phyloP scores from a whole-genome alignment of 164 flowering plant genomes.

The Akebia trifoliata region DNA sequence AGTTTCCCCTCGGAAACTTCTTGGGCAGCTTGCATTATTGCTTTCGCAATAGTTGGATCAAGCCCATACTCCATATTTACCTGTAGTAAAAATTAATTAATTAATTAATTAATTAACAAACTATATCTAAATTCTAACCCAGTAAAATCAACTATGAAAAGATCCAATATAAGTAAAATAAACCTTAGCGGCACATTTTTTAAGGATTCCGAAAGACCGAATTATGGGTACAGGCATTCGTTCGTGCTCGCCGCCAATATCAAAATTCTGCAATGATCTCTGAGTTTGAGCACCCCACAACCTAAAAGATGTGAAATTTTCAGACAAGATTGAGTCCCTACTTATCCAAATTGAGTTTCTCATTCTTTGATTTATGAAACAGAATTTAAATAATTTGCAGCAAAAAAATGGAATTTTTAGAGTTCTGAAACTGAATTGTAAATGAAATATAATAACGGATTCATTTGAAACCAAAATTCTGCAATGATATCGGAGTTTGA shows the following conservation, averaged over 20 bases:
- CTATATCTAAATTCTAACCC: not conserved
- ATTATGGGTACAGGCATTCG: slow-evolving; percentile 94
- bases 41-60: slow-evolving; percentile 90
- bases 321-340: not conserved
- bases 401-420: not conserved
- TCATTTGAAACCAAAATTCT: slow-evolving; percentile 13
- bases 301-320: slow-evolving; percentile 30
- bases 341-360: not conserved
- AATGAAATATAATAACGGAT: not conserved
- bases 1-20: slow-evolving; percentile 96
- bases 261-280: slow-evolving; percentile 93
- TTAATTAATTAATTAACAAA: no score
- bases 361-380: not conserved
- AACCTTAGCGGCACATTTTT: slow-evolving; percentile 99
- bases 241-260: slow-evolving; percentile 95
- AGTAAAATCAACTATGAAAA: not conserved
- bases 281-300: slow-evolving; percentile 99
- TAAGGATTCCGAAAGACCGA: slow-evolving; percentile 91
- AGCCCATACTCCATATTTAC: slow-evolving; percentile 98
- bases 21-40: slow-evolving; percentile 95
- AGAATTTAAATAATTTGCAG: not conserved
- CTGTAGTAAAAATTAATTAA: slow-evolving; percentile 38
- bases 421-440: not conserved
- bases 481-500: slow-evolving; percentile 94
- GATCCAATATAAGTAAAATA: not conserved